Evolutionary conservation across 1,284 basidiomycete species (phyloP), one percentile per base, ranked within the genome.

Genomic region (Ceratobasidium sp.): DNA sequence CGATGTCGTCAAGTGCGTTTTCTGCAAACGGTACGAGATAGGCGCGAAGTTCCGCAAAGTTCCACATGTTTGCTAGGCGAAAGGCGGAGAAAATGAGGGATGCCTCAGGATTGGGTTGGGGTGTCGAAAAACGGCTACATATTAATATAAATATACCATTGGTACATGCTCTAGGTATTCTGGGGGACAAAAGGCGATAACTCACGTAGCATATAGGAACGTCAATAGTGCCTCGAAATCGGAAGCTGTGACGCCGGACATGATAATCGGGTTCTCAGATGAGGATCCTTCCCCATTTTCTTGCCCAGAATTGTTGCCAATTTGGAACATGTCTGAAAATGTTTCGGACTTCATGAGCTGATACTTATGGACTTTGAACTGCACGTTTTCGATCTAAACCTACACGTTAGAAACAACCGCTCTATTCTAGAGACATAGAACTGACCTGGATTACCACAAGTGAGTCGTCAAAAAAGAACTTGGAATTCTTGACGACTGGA

Each of bases 41-140:
- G 15, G 44, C 56, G 24, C 72, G 45, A n/a, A 76, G 33, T 5
- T 27, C 29, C 19, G 48, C 51, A 36, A 76, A 76, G 17, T 67
- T 59, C 71, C 71, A 76, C 72, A 76, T 76, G 19, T 64, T 66
- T 15, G 75, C 50, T 11, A 76, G 57, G 22, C 73, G 75, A 19
- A 76, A 73, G 6, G 72, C 64, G 17, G 75, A 41, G 14, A 59
- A 31, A 27, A 69, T 59, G 5, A 69, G 24, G 33, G 33, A 17
- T 6, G 36, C 53, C 1, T 69, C 66, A 6, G 15, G 66, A 8
- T 33, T 19, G n/a, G 54, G 51, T 4, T 69, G 66, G 19, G 56
- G 24, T 6, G 14, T 27, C 3, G 66, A 69, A 24, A 57, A 59
- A 29, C 48, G 51, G 22, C 65, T 67, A 33, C 11, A n/a, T 15